These are phyloP conservation scores for sunflower (Helianthus annuus) DNA, from an alignment of 129 eudicot species.

Conservation along the genomic window HanXRQr2.0-SUNRISE NC_035441.2:8450971-8451470, in stretches of 20 bases:
- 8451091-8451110: too few relatives aligned
- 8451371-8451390: background rate
- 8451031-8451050: too few relatives aligned
- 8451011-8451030: background rate
- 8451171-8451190: too few relatives aligned
- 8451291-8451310: slow-evolving; percentile 58
- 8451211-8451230: background rate
- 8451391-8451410: too few relatives aligned
- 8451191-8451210: too few relatives aligned
- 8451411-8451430: background rate
- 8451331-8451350: background rate
- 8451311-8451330: background rate
- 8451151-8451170: too few relatives aligned
- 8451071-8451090: too few relatives aligned
- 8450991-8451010: background rate
- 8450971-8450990: background rate
- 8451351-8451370: background rate
- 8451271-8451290: slow-evolving; percentile 78
- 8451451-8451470: background rate
- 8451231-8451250: background rate
- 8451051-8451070: too few relatives aligned
- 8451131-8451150: too few relatives aligned
- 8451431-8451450: background rate
- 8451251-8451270: slow-evolving; percentile 35
- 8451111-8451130: too few relatives aligned